These are phyloP conservation scores for Colletotrichum karsti DNA, from an alignment of 2,329 filamentous ascomycete species.

Conservation along the genomic window DNA sequence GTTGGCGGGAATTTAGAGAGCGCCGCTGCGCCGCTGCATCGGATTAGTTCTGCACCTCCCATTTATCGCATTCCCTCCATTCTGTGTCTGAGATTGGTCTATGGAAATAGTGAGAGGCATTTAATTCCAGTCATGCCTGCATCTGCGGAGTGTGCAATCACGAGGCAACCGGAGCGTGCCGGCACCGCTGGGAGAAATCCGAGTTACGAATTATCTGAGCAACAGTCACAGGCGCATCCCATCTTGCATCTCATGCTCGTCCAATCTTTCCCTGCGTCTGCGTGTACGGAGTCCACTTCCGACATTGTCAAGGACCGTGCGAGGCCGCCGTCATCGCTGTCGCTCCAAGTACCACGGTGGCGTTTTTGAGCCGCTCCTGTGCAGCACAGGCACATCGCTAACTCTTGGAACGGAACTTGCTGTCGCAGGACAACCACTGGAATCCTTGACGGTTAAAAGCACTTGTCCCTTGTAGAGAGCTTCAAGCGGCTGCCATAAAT, in stretches of 20 bases:
- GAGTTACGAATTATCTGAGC: neutral
- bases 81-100: neutral
- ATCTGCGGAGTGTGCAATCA: conserved; percentile 7
- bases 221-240: conserved; percentile 10
- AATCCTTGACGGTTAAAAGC: too few relatives aligned
- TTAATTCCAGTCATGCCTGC: neutral
- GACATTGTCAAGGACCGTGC: conserved; percentile 2
- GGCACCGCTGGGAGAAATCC: neutral
- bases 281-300: neutral
- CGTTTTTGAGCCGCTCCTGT: neutral
- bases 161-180: neutral
- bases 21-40: neutral
- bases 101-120: conserved; percentile 10
- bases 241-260: neutral
- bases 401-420: neutral
- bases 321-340: conserved; percentile 1
- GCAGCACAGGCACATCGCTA: too few relatives aligned
- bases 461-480: too few relatives aligned
- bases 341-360: neutral
- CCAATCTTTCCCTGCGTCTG: neutral
- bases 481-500: too few relatives aligned
- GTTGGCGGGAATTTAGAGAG: conserved; percentile 1
- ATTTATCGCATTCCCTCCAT: neutral
- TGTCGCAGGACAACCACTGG: neutral
- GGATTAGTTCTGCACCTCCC: conserved; percentile 2